Percentiles rank a stretch among this genome's conserved stretches.
These are phyloP conservation scores for Globisporangium nodosum DNA, from an alignment of 352 stramenopile genomes.

Conservation along the genomic window DNA sequence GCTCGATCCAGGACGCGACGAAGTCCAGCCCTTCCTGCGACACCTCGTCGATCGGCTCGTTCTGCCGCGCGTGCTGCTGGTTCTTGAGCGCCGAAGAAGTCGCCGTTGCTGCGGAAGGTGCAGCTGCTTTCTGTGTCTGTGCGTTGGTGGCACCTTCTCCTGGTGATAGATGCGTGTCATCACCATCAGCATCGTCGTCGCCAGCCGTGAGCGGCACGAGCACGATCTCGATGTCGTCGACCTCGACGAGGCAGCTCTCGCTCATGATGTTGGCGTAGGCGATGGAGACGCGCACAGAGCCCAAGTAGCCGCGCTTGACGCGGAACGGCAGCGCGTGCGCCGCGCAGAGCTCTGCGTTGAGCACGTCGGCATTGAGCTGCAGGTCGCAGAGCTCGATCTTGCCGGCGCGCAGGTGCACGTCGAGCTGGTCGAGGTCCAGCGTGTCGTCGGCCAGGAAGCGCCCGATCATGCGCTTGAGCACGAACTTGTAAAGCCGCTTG, in stretches of 20 bases:
- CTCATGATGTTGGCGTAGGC: slow-evolving; percentile 87
- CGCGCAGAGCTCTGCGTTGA: slow-evolving; percentile 77
- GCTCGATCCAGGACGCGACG: slow-evolving; percentile 87
- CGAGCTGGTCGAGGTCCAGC: slow-evolving; percentile 81
- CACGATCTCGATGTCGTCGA: slow-evolving; percentile 87
- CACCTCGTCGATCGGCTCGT: slow-evolving; percentile 63
- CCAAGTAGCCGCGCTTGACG: slow-evolving; percentile 83
- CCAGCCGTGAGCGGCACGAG: slow-evolving; percentile 44
- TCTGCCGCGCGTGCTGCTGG: not conserved
- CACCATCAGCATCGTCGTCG: slow-evolving; percentile 7
- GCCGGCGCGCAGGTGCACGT: slow-evolving; percentile 77
- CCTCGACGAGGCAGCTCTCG: slow-evolving; percentile 82
- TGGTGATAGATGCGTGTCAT: slow-evolving; percentile 6
- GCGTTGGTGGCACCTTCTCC: not conserved
- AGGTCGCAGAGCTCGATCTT: slow-evolving; percentile 79
- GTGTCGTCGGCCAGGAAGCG: slow-evolving; percentile 80
- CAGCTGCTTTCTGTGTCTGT: not conserved
- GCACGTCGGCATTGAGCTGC: slow-evolving; percentile 66
- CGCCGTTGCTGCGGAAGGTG: not conserved
- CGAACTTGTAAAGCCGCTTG: slow-evolving; percentile 90
- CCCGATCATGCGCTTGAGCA: slow-evolving; percentile 86
- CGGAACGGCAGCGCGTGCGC: slow-evolving; percentile 67
- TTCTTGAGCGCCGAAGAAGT: not conserved
- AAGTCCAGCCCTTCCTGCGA: slow-evolving; percentile 89
- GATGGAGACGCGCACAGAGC: slow-evolving; percentile 77